A percentile compares a stretch with the other conserved stretches of the same genome.
These are phyloP conservation scores for Vaccinium myrtillus DNA, from an alignment of 148 eudicot genomes.

Conservation along the genomic window DNA sequence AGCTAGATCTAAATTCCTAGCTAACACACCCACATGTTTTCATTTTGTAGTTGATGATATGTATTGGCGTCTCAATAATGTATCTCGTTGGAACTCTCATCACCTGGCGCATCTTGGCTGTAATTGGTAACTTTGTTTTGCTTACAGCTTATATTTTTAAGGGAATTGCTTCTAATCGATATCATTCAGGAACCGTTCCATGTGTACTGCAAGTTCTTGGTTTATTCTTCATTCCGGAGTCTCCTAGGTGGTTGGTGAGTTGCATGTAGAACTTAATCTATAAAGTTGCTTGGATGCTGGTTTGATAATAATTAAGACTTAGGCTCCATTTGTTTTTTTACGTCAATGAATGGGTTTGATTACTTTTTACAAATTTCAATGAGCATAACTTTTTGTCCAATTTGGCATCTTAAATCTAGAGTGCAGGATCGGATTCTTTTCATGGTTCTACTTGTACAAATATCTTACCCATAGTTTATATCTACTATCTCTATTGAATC, in stretches of 20 bases:
- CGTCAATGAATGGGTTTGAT: not conserved
- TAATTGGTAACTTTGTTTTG: slow-evolving; percentile 41
- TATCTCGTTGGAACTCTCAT: slow-evolving; percentile 54
- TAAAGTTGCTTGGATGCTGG: not conserved
- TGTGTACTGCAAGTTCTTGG: slow-evolving; percentile 58
- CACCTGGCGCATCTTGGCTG: slow-evolving; percentile 59
- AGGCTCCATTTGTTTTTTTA: not conserved
- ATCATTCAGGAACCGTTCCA: slow-evolving; percentile 55
- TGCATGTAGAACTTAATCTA: slow-evolving; percentile 7
- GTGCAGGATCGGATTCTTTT: not conserved
- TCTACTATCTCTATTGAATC: not conserved
- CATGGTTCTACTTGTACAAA: not conserved
- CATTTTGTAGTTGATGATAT: slow-evolving; percentile 61
- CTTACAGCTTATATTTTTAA: not conserved
- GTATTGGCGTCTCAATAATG: slow-evolving; percentile 60
- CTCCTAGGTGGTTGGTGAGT: slow-evolving; percentile 82
- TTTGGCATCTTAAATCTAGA: not conserved
- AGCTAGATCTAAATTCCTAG: not conserved
- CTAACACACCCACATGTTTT: slow-evolving; percentile 4
- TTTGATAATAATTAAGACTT: not conserved
- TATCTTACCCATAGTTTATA: not conserved
- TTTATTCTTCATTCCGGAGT: slow-evolving; percentile 68
- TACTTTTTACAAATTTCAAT: not conserved
- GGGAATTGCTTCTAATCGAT: slow-evolving; percentile 15
- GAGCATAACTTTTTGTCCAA: not conserved